Percentiles rank a stretch among this genome's conserved stretches.
Evolutionary conservation across 345 rosid genomes (phyloP).

Genomic region (Pelargonium nanum): DNA sequence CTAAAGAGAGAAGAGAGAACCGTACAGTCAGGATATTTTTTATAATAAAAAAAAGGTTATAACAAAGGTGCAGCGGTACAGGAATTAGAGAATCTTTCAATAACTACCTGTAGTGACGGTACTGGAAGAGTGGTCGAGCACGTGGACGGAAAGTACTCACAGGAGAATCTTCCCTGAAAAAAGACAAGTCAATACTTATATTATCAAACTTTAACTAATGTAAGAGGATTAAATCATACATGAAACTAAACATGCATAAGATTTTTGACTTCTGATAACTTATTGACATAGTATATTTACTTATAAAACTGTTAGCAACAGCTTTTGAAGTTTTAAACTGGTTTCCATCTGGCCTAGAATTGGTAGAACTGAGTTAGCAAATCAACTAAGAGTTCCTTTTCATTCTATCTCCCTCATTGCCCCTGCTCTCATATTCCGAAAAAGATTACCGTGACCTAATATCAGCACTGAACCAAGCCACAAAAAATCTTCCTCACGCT

Average conservation of each 20-base stretch:
- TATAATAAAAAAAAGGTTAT: not conserved
- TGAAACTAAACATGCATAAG: not conserved
- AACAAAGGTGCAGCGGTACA: no score
- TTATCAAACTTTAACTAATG: not conserved
- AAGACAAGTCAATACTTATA: constrained; percentile 11
- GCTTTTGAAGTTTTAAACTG: not conserved
- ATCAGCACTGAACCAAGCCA: not conserved
- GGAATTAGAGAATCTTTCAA: constrained; percentile 6
- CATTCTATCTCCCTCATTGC: not conserved
- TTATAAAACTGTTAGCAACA: not conserved
- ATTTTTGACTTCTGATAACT: not conserved
- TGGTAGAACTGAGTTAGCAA: not conserved
- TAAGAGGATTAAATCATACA: not conserved
- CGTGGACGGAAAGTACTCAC: constrained; percentile 87
- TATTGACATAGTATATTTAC: not conserved
- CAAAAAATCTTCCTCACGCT: not conserved
- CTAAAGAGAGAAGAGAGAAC: not conserved
- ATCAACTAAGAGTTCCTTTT: not conserved
- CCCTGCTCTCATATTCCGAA: not conserved
- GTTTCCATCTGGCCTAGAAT: not conserved
- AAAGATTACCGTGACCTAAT: no score
- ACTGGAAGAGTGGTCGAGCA: constrained; percentile 86
- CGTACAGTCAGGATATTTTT: not conserved
- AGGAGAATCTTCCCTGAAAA: constrained; percentile 87
- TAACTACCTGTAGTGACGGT: constrained; percentile 86